phyloP scores from a whole-genome alignment of 805 yeast species.

The Kurtzmaniella cleridarum region DNA sequence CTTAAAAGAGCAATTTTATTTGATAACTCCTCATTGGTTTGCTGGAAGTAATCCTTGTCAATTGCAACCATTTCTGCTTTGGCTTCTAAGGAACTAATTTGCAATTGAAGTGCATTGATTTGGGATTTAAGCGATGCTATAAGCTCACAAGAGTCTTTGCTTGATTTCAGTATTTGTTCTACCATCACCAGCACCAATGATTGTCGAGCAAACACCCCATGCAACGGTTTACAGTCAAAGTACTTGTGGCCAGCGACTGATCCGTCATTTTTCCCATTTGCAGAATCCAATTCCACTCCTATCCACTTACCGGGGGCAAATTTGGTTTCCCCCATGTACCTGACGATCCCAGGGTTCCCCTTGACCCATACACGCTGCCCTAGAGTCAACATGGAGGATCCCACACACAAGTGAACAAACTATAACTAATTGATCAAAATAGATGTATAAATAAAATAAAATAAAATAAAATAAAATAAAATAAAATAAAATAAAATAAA shows the following conservation, averaged over 20 bases:
- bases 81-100: constrained; percentile 12
- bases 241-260: constrained; percentile 39
- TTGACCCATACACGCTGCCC: constrained; percentile 32
- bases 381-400: not conserved
- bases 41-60: constrained; percentile 41
- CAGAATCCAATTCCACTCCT: constrained; percentile 40
- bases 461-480: too few species aligned
- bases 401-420: too few species aligned
- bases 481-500: too few species aligned
- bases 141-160: not conserved
- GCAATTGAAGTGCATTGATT: constrained; percentile 11
- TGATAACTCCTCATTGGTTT: constrained; percentile 24
- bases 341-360: constrained; percentile 40
- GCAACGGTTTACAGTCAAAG: constrained; percentile 29
- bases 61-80: constrained; percentile 26
- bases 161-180: not conserved
- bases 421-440: too few species aligned
- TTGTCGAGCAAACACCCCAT: constrained; percentile 50
- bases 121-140: constrained; percentile 9
- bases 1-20: constrained; percentile 20
- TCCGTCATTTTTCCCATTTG: constrained; percentile 47
- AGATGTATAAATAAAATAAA: too few species aligned
- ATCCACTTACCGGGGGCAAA: constrained; percentile 58
- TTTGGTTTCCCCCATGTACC: constrained; percentile 47
- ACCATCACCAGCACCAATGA: constrained; percentile 13